These are phyloP conservation scores for Penicillium sp. DNA, from an alignment of 2,329 filamentous ascomycete species.

Conservation along the genomic window DNA sequence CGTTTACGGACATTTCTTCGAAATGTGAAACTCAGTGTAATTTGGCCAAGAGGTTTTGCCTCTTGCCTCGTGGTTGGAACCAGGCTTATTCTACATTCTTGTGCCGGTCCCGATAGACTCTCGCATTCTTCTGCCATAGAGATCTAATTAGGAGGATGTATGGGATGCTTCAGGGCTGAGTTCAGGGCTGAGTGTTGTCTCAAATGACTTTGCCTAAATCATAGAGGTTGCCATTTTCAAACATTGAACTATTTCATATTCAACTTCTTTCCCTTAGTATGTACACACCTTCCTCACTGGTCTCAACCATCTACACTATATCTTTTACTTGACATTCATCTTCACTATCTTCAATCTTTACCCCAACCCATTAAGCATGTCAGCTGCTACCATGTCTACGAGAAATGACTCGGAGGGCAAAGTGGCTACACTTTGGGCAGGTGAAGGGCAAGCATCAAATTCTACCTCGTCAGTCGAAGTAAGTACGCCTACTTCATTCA, in stretches of 20 bases:
- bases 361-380: not conserved
- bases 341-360: not conserved
- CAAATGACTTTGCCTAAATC: not conserved
- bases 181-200: not conserved
- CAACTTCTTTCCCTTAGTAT: not conserved
- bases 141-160: slow-evolving; percentile 10
- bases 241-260: not conserved
- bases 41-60: not conserved
- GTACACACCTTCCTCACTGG: not conserved
- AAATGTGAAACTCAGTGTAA: not conserved
- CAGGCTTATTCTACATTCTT: slow-evolving; percentile 19
- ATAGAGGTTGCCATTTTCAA: not conserved
- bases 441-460: slow-evolving; percentile 33
- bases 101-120: slow-evolving; percentile 18
- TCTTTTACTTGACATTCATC: not conserved
- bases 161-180: slow-evolving; percentile 2
- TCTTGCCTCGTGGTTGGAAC: slow-evolving; percentile 20
- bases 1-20: slow-evolving; percentile 9
- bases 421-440: slow-evolving; percentile 37
- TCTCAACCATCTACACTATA: not conserved
- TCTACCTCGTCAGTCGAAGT: slow-evolving; percentile 37
- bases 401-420: slow-evolving; percentile 28
- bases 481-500: slow-evolving; percentile 17
- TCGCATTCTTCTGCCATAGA: slow-evolving; percentile 19
- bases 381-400: slow-evolving; percentile 16